Evolutionary conservation across 306 rosid genomes (phyloP), one percentile per base, ranked within the genome.

Genomic region (Gleditsia sinensis): DNA sequence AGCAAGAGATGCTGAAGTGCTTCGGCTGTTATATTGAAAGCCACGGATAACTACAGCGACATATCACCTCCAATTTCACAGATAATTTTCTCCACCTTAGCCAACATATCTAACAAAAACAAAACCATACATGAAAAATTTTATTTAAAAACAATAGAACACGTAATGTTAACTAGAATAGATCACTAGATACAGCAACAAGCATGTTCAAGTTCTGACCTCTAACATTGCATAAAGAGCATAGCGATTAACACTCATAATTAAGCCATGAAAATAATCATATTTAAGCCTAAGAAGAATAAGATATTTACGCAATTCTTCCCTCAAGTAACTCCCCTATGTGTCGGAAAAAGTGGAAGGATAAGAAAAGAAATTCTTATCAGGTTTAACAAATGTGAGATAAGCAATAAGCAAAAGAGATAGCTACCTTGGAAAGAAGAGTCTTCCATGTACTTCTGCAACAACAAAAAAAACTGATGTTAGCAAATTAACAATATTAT

Each of bases 371-470:
- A 56, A 69, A 77, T 55, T 21, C 61, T 40, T 10, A 34, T 40
- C 54, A 72, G 21, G 61, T 40, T 49, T n/a, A 48, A 56, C 67
- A 32, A 37, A 58, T 17, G 69, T 57, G 74, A 65, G 32, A 60
- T 8, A 62, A 43, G 69, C 46, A 75, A 49, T 25, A 71, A 53
- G 28, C 53, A 49, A 37, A 40, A 50, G 70, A 61, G 67, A 57
- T 21, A 25, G 67, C 67, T 80, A 91, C 98, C 97, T 75, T 89
- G 97, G 86, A 94, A 94, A 75, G 96, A 85, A 81, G 96, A 80
- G 81, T 94, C 97, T 78, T 87, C 96, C 96, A 91, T 89, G 73
- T 86, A 94, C 80, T 77, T 83, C 98, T 89, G 94, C 88, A 76
- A 67, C 72, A 78, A 71, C 81, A 63, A 12, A 80, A 70, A 62